Conservation (phyloP, 2,329 filamentous ascomycete species). For the Xylariaceae sp. region DNA sequence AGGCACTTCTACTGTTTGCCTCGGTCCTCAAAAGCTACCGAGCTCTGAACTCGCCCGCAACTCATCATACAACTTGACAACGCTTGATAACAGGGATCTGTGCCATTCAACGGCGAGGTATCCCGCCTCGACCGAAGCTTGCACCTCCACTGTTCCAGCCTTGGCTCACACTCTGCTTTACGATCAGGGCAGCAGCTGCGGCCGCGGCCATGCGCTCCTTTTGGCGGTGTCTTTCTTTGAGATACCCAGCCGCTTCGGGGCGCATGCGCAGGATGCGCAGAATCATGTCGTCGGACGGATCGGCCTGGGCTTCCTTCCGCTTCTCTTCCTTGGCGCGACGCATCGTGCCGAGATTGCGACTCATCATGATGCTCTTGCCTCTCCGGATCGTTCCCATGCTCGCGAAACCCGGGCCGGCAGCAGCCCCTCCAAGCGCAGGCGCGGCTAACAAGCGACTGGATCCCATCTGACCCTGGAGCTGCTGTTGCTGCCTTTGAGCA, state of each 20-base stretch:
- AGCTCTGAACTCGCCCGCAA: slow-evolving; percentile 20
- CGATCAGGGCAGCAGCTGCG: slow-evolving; percentile 88
- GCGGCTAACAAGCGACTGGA: slow-evolving; percentile 66
- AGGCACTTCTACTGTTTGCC: too few species aligned
- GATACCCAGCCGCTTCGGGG: slow-evolving; percentile 79
- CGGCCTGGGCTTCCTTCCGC: slow-evolving; percentile 88
- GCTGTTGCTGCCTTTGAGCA: slow-evolving; percentile 66
- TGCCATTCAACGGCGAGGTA: slow-evolving; percentile 39
- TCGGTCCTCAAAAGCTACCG: slow-evolving; percentile 10
- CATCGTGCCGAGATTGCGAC: slow-evolving; percentile 92
- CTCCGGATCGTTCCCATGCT: slow-evolving; percentile 63
- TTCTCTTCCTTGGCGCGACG: slow-evolving; percentile 93
- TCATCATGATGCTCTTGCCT: slow-evolving; percentile 84
- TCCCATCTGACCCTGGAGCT: slow-evolving; percentile 48
- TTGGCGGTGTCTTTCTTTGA: slow-evolving; percentile 85
- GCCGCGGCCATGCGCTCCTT: slow-evolving; percentile 89
- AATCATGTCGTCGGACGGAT: slow-evolving; percentile 98
- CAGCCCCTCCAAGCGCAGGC: slow-evolving; percentile 34
- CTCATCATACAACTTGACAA: slow-evolving; percentile 11
- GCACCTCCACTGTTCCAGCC: slow-evolving; percentile 44
- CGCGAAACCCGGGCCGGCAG: slow-evolving; percentile 48
- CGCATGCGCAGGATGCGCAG: slow-evolving; percentile 90
- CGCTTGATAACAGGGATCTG: slow-evolving; percentile 27
- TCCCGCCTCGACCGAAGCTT: slow-evolving; percentile 33
- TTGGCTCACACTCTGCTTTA: slow-evolving; percentile 75